Percentiles rank a stretch among this genome's conserved stretches.
Conservation (phyloP, 441 rosid species). For the Pelargonium cotyledonis region DNA sequence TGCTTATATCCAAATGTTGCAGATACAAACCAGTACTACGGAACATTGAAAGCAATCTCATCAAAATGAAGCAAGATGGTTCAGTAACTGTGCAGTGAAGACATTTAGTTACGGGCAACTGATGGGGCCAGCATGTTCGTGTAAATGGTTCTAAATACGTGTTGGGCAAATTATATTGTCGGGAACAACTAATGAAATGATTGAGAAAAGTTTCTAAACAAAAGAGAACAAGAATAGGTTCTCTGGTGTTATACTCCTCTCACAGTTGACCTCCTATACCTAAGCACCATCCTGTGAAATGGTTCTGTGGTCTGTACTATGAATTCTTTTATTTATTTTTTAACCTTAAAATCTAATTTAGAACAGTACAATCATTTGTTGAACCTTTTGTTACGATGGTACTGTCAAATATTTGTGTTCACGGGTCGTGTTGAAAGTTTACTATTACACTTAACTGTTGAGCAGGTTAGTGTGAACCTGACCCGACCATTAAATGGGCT, state of each 20-base stretch:
- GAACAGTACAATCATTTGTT: no score
- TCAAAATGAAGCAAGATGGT: slow-evolving; percentile 85
- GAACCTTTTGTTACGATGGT: no score
- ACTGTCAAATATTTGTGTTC: no score
- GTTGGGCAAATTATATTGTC: no score
- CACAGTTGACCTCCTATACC: background rate
- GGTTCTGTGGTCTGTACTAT: background rate
- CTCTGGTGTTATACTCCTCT: background rate
- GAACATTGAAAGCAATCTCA: slow-evolving; percentile 70
- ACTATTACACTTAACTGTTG: no score
- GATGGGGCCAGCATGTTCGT: background rate
- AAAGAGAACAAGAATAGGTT: background rate
- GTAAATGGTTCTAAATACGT: background rate
- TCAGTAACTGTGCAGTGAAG: slow-evolving; percentile 41
- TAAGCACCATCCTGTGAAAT: background rate
- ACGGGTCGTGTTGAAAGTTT: no score
- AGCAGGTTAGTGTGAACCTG: no score
- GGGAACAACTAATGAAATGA: background rate
- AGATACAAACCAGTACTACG: slow-evolving; percentile 83
- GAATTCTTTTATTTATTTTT: background rate
- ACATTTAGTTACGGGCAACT: background rate
- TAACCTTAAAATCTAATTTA: no score
- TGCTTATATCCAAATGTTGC: slow-evolving; percentile 25
- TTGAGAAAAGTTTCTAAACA: background rate
- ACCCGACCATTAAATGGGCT: no score